These are phyloP conservation scores for Fusarium palustre DNA, from an alignment of 2,329 filamentous ascomycete genomes.

Conservation along the genomic window DNA sequence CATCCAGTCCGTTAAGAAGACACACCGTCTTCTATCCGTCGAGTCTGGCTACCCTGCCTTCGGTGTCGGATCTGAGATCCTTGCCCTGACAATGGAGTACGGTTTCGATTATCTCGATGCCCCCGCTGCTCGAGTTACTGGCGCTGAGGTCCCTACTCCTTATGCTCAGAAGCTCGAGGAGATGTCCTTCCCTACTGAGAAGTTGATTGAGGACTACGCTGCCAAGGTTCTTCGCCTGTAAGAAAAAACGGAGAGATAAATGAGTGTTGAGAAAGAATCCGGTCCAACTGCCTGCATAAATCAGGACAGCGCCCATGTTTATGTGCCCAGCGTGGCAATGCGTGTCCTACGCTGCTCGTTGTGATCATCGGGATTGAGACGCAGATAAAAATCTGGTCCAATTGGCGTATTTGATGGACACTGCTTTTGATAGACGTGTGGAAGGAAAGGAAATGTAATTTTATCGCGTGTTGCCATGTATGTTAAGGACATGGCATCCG, in stretches of 20 bases:
- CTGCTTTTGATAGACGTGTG: conserved; percentile 53
- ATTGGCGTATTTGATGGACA: conserved; percentile 45
- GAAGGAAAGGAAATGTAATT: conserved; percentile 55
- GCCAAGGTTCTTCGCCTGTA: conserved; percentile 88
- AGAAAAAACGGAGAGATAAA: conserved; percentile 49
- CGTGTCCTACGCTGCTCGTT: conserved; percentile 31
- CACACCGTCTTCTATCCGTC: conserved; percentile 87
- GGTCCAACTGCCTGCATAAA: conserved; percentile 27
- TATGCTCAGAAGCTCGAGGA: conserved; percentile 94
- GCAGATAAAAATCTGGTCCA: conserved; percentile 34
- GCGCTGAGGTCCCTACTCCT: conserved; percentile 96
- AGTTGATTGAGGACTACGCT: conserved; percentile 86
- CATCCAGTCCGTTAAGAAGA: conserved; percentile 99
- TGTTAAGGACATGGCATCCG: conserved; percentile 48
- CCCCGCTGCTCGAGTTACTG: conserved; percentile 92
- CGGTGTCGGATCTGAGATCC: conserved; percentile 91
- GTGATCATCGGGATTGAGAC: conserved; percentile 30
- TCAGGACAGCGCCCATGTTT: conserved; percentile 18
- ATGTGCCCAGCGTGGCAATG: conserved; percentile 26
- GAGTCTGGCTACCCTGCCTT: conserved; percentile 98
- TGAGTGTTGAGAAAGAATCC: conserved; percentile 28
- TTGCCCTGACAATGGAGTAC: conserved; percentile 96
- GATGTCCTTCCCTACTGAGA: conserved; percentile 93
- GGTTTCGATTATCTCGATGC: conserved; percentile 97
- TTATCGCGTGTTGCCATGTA: conserved; percentile 56